Evolutionary conservation across 805 yeast species (phyloP), one percentile per base, ranked within the genome.

Genomic region (Yueomyces sp.): DNA sequence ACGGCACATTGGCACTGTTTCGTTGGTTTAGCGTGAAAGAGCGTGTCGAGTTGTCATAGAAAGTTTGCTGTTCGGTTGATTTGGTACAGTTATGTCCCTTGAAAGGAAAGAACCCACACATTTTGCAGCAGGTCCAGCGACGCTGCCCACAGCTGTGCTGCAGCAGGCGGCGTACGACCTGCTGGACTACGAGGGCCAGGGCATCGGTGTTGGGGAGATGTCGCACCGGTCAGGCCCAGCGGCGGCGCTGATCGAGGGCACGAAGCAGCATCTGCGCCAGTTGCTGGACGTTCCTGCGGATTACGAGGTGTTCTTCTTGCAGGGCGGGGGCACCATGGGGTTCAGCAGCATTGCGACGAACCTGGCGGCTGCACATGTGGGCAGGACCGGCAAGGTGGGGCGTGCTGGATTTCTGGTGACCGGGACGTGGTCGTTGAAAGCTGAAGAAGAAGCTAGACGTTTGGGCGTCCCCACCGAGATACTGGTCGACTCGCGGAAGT

Each of bases 71-170:
- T 30, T 30, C 9, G 1, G 33, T 6, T 30, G 6, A 6, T 30
- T 30, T 30, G 9, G 33, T 30, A 30, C 33, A 30, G 33, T 30
- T 30, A 30, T 6, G 19, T 34, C 37, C 5, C n/a, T 79, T 43
- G 72, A 74, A 40, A 76, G 90, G 68, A 79, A 72, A 60, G 79
- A 79, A 56, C 86, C 87, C 44, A 68, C 76, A 56, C 85, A 92
- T 61, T 92, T 86, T 56, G 98, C 97, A 45, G 97, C 99, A n/a
- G 99, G 99, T 11, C 99, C 99, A 41, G 98, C 98, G 1, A 73
- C 80, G 42, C 70, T 92, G 39, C 96, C 97, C 33, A 78, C 90
- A 3, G 57, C 64, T 3, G 97, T 90, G 2, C 72, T 92, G 44
- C 81, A 85, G 64, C 81, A 85, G 65, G 95, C 96, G 4, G 94